Conservation (phyloP, 2,329 filamentous ascomycete genomes). For the Paraphaeosphaeria sporulosa region DNA sequence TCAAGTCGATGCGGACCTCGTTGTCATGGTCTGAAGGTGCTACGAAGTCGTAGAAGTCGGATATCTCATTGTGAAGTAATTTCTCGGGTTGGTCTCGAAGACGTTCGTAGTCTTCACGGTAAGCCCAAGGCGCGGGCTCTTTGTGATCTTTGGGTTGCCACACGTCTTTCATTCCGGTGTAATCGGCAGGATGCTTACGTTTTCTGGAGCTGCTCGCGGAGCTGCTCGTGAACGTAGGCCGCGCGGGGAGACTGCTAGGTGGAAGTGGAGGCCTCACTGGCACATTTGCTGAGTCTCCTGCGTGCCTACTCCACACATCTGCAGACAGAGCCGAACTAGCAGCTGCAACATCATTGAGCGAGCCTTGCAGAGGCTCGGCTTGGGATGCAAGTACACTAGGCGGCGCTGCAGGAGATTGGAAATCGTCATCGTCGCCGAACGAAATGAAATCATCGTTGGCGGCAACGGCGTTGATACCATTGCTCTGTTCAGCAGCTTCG, state of each 20-base stretch:
- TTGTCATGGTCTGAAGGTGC: constrained; percentile 80
- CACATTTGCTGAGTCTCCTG: constrained; percentile 13
- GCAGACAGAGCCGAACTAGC: constrained; percentile 16
- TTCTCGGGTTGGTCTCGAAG: constrained; percentile 59
- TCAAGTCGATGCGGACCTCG: constrained; percentile 73
- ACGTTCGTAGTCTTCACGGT: constrained; percentile 59
- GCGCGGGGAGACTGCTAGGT: constrained; percentile 16
- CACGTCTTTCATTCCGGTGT: constrained; percentile 47
- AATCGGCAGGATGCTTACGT: constrained; percentile 66
- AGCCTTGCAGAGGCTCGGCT: constrained; percentile 25
- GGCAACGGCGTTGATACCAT: constrained; percentile 57
- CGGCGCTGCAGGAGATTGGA: background rate
- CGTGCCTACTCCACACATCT: background rate
- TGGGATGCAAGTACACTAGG: background rate
- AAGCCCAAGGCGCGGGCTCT: constrained; percentile 60
- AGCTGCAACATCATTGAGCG: constrained; percentile 28
- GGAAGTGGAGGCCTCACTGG: constrained; percentile 14
- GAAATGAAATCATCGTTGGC: constrained; percentile 86
- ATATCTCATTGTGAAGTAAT: constrained; percentile 86
- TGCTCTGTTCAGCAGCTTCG: constrained; percentile 61
- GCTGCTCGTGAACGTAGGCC: background rate
- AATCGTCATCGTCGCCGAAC: constrained; percentile 68
- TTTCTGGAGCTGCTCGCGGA: constrained; percentile 56
- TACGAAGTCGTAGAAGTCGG: constrained; percentile 88
- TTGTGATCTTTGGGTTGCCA: constrained; percentile 51